phyloP scores from a whole-genome alignment of 2,329 filamentous ascomycete genomes.

The Phymatotrichopsis omnivora region DNA sequence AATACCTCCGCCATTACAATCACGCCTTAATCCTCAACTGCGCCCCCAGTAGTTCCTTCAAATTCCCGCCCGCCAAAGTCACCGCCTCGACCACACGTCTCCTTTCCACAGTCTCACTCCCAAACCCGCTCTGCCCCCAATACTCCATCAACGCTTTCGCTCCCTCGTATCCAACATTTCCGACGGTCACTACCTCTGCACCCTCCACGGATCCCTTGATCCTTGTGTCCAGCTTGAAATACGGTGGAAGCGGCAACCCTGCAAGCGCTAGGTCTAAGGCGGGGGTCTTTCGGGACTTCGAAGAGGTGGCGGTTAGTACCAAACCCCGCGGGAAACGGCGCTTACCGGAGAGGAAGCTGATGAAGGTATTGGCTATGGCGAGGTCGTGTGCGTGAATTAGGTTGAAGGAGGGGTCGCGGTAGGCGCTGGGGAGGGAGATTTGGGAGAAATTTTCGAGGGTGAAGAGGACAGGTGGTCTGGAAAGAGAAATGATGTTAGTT shows the following conservation, averaged over 20 bases:
- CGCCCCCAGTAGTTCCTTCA: slow-evolving; percentile 24
- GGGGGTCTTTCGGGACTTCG: slow-evolving; percentile 55
- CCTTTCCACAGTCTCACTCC: slow-evolving; percentile 57
- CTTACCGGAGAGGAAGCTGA: slow-evolving; percentile 57
- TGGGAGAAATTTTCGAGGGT: slow-evolving; percentile 69
- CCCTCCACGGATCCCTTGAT: slow-evolving; percentile 44
- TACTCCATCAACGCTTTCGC: slow-evolving; percentile 79
- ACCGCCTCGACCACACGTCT: slow-evolving; percentile 24
- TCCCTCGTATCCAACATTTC: slow-evolving; percentile 63
- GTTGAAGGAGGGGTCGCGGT: slow-evolving; percentile 60
- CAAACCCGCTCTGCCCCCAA: slow-evolving; percentile 75
- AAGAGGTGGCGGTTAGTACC: slow-evolving; percentile 64
- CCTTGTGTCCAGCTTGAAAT: slow-evolving; percentile 33
- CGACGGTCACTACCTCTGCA: slow-evolving; percentile 47
- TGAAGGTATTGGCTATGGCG: slow-evolving; percentile 61
- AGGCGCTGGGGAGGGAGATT: slow-evolving; percentile 68
- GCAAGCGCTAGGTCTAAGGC: slow-evolving; percentile 59
- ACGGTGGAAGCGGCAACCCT: slow-evolving; percentile 39
- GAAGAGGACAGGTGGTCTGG: slow-evolving; percentile 55
- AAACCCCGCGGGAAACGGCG: slow-evolving; percentile 40
- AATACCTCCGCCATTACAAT: too few relatives aligned
- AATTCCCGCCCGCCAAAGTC: slow-evolving; percentile 26
- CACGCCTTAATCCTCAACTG: slow-evolving; percentile 30
- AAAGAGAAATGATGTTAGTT: slow-evolving; percentile 38
- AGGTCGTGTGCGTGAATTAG: slow-evolving; percentile 81